phyloP scores from a whole-genome alignment of 2,329 filamentous ascomycete species.

The Mollisia scopiformis region DNA sequence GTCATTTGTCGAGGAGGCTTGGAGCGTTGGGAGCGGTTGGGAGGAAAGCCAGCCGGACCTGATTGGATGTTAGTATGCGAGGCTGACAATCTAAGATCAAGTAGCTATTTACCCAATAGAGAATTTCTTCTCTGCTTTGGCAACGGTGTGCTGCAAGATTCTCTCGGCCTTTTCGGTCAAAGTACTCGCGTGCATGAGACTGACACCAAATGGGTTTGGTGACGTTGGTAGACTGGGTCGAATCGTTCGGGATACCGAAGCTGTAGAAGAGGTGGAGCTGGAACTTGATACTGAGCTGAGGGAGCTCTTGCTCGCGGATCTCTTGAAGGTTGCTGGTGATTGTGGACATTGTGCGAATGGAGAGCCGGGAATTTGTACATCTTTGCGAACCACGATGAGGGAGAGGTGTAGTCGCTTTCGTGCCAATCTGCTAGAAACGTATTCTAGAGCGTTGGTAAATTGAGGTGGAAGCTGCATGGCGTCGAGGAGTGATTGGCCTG shows the following conservation, averaged over 20 bases:
- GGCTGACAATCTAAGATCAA: slow-evolving; percentile 24
- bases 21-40: slow-evolving; percentile 43
- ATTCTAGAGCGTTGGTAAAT: slow-evolving; percentile 58
- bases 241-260: slow-evolving; percentile 31
- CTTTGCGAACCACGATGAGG: slow-evolving; percentile 58
- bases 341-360: slow-evolving; percentile 14
- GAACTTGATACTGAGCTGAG: slow-evolving; percentile 4
- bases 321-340: slow-evolving; percentile 21
- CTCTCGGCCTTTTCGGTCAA: slow-evolving; percentile 51
- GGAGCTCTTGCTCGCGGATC: slow-evolving; percentile 16
- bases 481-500: slow-evolving; percentile 61
- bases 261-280: slow-evolving; percentile 14
- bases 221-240: slow-evolving; percentile 42
- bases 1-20: slow-evolving; percentile 50
- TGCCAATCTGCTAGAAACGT: slow-evolving; percentile 57
- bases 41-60: slow-evolving; percentile 31
- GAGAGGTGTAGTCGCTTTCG: slow-evolving; percentile 59
- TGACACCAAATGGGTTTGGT: slow-evolving; percentile 49
- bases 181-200: slow-evolving; percentile 49
- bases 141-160: slow-evolving; percentile 50
- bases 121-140: slow-evolving; percentile 56
- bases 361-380: slow-evolving; percentile 55
- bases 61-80: not conserved
- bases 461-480: slow-evolving; percentile 58
- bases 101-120: slow-evolving; percentile 45